Conservation (phyloP, 139 green algal species). For the Coccomyxa sp. region DNA sequence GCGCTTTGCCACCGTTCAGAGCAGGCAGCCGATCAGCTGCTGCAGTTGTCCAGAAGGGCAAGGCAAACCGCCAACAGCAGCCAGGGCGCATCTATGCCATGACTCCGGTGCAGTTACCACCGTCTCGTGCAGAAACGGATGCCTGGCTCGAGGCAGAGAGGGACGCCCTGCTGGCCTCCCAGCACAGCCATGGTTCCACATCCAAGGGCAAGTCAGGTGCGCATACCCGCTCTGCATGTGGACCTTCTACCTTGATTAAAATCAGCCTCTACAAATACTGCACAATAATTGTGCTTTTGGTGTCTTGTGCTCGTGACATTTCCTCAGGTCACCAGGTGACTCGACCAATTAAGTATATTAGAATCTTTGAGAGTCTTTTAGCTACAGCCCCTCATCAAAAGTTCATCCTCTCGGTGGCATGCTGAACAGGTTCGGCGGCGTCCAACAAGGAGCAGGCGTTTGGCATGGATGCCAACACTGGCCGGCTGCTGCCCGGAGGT, state of each 20-base stretch:
- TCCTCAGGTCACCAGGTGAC: too few relatives aligned
- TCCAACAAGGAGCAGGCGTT: constrained; percentile 8
- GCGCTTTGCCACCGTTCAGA: constrained; percentile 26
- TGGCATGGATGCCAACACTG: constrained; percentile 76
- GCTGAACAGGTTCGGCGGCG: too few relatives aligned
- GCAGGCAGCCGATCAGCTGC: neutral
- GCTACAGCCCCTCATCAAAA: too few relatives aligned
- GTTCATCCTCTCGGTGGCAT: too few relatives aligned
- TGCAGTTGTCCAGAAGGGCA: neutral
- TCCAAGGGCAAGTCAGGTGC: neutral
- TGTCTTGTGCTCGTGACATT: too few relatives aligned
- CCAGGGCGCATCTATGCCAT: neutral
- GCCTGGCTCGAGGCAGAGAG: constrained; percentile 35
- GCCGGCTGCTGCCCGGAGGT: constrained; percentile 35
- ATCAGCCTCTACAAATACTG: too few relatives aligned
- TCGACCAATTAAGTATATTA: too few relatives aligned
- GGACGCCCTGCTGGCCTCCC: neutral
- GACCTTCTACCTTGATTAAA: too few relatives aligned
- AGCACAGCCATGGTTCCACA: neutral
- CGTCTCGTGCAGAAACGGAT: constrained; percentile 22
- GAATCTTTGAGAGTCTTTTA: too few relatives aligned
- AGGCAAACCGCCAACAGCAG: neutral
- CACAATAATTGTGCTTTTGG: too few relatives aligned
- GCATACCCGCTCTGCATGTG: too few relatives aligned
- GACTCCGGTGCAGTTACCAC: constrained; percentile 18